Evolutionary conservation across 352 stramenopile species (phyloP).

Genomic region (Phytophthora crassamura): DNA sequence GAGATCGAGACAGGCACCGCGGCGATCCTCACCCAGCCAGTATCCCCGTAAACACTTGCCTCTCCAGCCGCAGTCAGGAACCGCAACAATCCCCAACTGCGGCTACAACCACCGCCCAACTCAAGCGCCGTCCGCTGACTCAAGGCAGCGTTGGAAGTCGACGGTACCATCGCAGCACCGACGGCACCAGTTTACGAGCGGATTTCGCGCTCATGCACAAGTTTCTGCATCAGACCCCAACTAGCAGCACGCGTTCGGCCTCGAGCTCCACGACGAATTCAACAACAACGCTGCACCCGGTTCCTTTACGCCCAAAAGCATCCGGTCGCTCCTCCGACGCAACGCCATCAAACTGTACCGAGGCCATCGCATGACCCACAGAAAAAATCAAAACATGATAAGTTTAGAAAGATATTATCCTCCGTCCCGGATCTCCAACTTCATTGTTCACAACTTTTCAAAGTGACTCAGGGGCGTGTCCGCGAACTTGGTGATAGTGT

Average conservation of each 20-base stretch:
- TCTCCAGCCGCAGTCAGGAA: conserved; percentile 32
- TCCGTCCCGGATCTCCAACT: background rate
- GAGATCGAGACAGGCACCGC: conserved; percentile 31
- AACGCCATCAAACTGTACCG: conserved; percentile 29
- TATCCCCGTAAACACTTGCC: conserved; percentile 16
- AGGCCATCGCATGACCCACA: conserved; percentile 32
- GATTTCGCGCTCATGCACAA: conserved; percentile 78
- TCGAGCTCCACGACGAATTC: background rate
- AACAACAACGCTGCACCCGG: background rate
- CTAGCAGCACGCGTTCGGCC: conserved; percentile 8
- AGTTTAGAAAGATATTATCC: background rate
- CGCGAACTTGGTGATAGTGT: conserved; percentile 47
- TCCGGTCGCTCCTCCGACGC: conserved; percentile 20
- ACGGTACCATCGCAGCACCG: conserved; percentile 40
- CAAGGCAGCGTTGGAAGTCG: conserved; percentile 47
- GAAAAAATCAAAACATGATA: conserved; percentile 3
- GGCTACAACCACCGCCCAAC: conserved; percentile 29
- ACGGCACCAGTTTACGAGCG: conserved; percentile 30
- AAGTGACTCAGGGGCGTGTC: conserved; percentile 49
- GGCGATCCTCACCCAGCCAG: conserved; percentile 7
- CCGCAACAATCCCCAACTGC: conserved; percentile 26
- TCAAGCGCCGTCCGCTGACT: conserved; percentile 55
- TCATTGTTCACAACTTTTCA: conserved; percentile 37
- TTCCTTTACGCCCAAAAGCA: conserved; percentile 35
- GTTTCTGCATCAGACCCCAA: conserved; percentile 65